These are phyloP conservation scores for Lolium perenne DNA, from an alignment of 176 grass and related monocot genomes.

Conservation along the genomic window DNA sequence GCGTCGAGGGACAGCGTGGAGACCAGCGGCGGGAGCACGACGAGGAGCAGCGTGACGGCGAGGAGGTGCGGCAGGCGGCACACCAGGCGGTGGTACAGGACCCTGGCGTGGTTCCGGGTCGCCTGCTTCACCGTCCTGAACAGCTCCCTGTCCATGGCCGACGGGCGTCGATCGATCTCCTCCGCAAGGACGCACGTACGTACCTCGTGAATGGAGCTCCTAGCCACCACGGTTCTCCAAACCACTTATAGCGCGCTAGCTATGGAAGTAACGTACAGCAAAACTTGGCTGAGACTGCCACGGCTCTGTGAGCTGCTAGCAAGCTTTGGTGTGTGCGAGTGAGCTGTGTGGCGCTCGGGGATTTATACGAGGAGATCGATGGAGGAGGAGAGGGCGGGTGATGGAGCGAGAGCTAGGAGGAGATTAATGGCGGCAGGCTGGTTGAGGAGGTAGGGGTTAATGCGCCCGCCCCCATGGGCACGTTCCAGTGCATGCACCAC, in stretches of 20 bases:
- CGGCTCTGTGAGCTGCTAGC: background rate
- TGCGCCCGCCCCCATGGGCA: conserved; percentile 1
- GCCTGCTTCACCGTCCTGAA: conserved; percentile 44
- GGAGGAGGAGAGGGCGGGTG: background rate
- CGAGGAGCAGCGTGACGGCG: conserved; percentile 40
- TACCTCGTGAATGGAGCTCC: conserved; percentile 14
- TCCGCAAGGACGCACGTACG: conserved; percentile 7
- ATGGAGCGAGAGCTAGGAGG: background rate
- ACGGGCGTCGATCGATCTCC: background rate
- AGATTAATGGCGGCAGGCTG: conserved; percentile 37
- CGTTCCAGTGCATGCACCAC: conserved; percentile 13
- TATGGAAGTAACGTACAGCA: background rate
- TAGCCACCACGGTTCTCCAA: conserved; percentile 18
- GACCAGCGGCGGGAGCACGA: background rate
- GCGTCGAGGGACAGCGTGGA: background rate
- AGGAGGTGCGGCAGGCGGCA: conserved; percentile 43
- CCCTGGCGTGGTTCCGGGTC: conserved; percentile 43
- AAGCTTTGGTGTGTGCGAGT: conserved; percentile 12
- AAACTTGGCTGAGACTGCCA: background rate
- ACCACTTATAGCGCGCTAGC: background rate
- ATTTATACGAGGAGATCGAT: conserved; percentile 40
- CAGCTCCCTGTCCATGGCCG: conserved; percentile 40
- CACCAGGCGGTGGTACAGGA: conserved; percentile 44
- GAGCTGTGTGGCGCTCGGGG: background rate
- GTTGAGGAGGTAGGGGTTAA: conserved; percentile 37